These are phyloP conservation scores for Eucalyptus curtisii DNA, from an alignment of 345 rosid genomes.

Conservation along the genomic window DNA sequence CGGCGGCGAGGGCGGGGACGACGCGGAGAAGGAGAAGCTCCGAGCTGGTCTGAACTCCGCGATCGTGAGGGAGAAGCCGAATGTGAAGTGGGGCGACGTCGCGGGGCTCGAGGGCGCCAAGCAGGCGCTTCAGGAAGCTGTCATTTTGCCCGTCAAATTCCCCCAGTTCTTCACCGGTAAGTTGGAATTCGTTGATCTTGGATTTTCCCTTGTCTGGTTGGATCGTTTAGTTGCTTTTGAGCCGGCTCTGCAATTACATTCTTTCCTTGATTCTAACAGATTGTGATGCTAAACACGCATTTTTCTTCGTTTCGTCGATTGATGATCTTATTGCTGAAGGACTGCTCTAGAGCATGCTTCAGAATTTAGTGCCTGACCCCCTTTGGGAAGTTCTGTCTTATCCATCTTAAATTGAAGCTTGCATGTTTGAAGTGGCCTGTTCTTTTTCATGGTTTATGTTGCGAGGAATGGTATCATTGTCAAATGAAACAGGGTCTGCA, in stretches of 20 bases:
- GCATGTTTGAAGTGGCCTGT: neutral
- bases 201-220: neutral
- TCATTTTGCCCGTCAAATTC: conserved; percentile 83
- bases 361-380: neutral
- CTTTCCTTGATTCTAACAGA: neutral
- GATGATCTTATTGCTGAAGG: neutral
- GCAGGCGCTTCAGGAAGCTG: conserved; percentile 89
- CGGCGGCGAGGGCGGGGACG: conserved; percentile 64
- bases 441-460: neutral
- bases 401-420: neutral
- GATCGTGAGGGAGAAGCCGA: conserved; percentile 80
- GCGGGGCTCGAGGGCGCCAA: conserved; percentile 96
- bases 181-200: neutral
- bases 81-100: conserved; percentile 86
- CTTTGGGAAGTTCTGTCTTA: neutral
- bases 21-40: conserved; percentile 74
- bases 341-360: neutral
- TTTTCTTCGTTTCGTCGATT: neutral
- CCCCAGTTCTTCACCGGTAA: conserved; percentile 93
- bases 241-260: neutral
- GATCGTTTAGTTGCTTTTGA: neutral
- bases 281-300: neutral
- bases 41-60: conserved; percentile 76
- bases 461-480: neutral
- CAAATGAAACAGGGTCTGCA: neutral